Evolutionary conservation across 768 basidiomycete species (phyloP), one percentile per base, ranked within the genome.

Genomic region (Coprinopsis sp.): DNA sequence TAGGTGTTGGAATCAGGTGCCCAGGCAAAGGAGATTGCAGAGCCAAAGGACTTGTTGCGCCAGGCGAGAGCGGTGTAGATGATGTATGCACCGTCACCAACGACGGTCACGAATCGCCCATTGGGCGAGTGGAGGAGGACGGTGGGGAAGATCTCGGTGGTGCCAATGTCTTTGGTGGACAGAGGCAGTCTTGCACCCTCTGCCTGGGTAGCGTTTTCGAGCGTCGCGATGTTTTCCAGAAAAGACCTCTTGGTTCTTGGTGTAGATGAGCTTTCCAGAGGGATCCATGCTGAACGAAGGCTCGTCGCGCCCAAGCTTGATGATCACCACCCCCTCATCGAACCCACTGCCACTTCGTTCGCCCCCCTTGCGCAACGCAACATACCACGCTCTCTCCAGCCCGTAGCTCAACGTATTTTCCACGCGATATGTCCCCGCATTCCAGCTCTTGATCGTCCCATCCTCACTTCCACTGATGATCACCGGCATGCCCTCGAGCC

Each of bases 391-490:
- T 23, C 95, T 79, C 69, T 98, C 96, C 41, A 99, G 69, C 1
- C 90, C 91, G 59, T 98, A 99, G 65, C 83, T 93, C 38, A 98
- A 70, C 3, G 96, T 98, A 62, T 94, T 97, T 66, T 98, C 96
- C 31, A 99, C 72, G 8, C 95, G 74, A 64, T 98, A 99, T 1
- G 96, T 98, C 5, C 87, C 87, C 36, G 89, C 87, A 60, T 98
- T 95, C 96, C 96, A 99, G 49, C 98, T 82, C 70, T 98, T 99
- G 63, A 99, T 72, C 1, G 93, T 92, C 4, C 96, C 96, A 57
- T 98, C 96, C 63, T 98, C 95, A 44, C 91, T 91, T 37, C 96
- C 96, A 50, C 90, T 93, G 60, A 80, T 74, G 61, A 98, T 91
- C 56, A 99, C 79, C 2, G 96, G 96, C 18, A 98, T 72, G 50